Evolutionary conservation across 2,329 filamentous ascomycete genomes (phyloP).

Genomic region (Trichoderma koningii): DNA sequence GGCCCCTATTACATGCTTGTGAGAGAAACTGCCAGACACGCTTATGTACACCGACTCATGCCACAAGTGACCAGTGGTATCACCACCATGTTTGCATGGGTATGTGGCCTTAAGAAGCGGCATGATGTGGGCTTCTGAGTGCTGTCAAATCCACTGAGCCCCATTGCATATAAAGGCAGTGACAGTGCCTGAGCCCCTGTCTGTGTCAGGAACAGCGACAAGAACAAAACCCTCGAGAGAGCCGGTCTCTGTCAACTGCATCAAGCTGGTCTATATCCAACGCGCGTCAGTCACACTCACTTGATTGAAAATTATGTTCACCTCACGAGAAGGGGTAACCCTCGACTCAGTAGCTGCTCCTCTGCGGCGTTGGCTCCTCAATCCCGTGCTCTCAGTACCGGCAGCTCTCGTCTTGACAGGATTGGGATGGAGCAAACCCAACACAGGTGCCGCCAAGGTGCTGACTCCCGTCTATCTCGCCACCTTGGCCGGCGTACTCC

Average conservation of each 20-base stretch:
- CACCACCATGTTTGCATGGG: too few species aligned
- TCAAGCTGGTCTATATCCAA: neutral
- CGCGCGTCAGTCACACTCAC: neutral
- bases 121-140: too few species aligned
- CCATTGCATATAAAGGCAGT: too few species aligned
- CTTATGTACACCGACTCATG: too few species aligned
- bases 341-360: conserved; percentile 32
- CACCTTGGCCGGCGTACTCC: conserved; percentile 27
- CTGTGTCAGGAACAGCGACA: too few species aligned
- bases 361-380: conserved; percentile 31
- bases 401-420: conserved; percentile 28
- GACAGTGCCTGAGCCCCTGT: too few species aligned
- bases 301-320: conserved; percentile 25
- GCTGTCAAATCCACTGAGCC: too few species aligned
- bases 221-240: too few species aligned
- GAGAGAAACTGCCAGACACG: too few species aligned
- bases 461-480: conserved; percentile 23
- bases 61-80: too few species aligned
- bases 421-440: conserved; percentile 8
- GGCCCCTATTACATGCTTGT: too few species aligned
- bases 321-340: conserved; percentile 35
- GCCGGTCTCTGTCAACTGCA: neutral
- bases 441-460: neutral
- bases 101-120: too few species aligned
- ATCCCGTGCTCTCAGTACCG: conserved; percentile 30